Base-by-base conservation (phyloP, 2,329 filamentous ascomycete species). In the Metarhizium guizhouense region DNA sequence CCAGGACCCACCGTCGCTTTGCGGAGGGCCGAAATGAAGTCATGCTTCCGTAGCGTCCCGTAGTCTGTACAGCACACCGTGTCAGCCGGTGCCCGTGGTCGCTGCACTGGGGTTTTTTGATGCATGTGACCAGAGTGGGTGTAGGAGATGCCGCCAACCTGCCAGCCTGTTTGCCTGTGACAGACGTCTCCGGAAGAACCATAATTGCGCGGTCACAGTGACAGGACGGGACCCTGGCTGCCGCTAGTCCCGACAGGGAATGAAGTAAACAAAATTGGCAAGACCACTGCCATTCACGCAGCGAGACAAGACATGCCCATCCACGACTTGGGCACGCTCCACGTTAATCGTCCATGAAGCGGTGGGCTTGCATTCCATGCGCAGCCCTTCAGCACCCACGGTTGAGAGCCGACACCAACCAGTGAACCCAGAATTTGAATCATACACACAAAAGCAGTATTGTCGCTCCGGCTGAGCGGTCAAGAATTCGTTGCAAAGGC, bases 231-330 rank as follows among this genome's bases (percentile, higher is more conserved):
- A 45, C 54, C 42, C 52, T 34, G 40, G 42, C 29, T 14, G 16
- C 30, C 53, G 58, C 65, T 67, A 67, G 56, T 51, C 65, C 59
- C 16, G 45, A 58, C 59, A 4, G 43, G 58, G 63, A 29, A 6
- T 54, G 54, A 67, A 67, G 64, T 68, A 68, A 68, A 68, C 67
- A 68, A 63, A 59, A 48, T 54, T 29, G 42, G 34, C 47, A 49
- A 16, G 51, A 38, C 34, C 45, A 48, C 25, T 49, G 13, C 40
- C 42, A 14, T 52, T 34, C 49, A 52, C 45, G 50, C 36, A 36
- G 56, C 56, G 52, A 52, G 50, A 29, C 45, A 42, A 20, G 25
- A 29, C 45, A 48, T n/a, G 45, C 3, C 47, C 52, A 48, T 48
- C 48, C 43, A 54, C 45, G 52, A 30, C 45, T 20, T 36, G 25